These are phyloP conservation scores for Pouteria campechiana DNA, from an alignment of 179 eudicot species.

Conservation along the genomic window DNA sequence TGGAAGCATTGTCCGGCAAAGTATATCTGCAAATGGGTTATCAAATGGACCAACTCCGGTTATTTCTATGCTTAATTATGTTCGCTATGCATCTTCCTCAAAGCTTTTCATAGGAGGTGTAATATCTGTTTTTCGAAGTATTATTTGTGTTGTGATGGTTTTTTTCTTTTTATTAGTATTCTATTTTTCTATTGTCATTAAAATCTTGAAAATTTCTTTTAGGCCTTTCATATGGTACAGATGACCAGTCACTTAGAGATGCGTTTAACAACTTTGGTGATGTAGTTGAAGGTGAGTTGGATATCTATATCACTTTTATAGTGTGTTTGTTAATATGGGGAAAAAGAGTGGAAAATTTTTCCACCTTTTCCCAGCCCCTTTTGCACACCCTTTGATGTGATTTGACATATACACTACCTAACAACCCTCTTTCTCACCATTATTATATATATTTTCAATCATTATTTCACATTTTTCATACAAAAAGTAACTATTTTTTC, in stretches of 20 bases:
- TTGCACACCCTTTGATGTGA: too few relatives aligned
- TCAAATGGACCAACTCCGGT: slow-evolving; percentile 10
- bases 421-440: neutral
- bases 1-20: slow-evolving; percentile 49
- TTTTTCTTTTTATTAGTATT: neutral
- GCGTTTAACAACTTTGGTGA: slow-evolving; percentile 65
- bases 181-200: neutral
- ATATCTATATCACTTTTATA: too few relatives aligned
- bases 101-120: slow-evolving; percentile 79
- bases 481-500: too few relatives aligned
- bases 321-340: too few relatives aligned
- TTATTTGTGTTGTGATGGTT: neutral
- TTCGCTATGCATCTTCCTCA: slow-evolving; percentile 48
- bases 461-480: too few relatives aligned
- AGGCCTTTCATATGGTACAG: slow-evolving; percentile 67
- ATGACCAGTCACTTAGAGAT: slow-evolving; percentile 44
- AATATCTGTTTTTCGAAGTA: neutral
- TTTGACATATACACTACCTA: too few relatives aligned
- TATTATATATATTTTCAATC: too few relatives aligned
- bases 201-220: neutral
- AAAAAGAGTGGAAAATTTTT: too few relatives aligned
- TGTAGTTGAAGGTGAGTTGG: slow-evolving; percentile 48
- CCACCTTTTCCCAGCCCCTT: too few relatives aligned
- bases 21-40: slow-evolving; percentile 18
- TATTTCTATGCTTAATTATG: slow-evolving; percentile 34